A percentile compares a stretch with the other conserved stretches of the same genome.
phyloP scores from a whole-genome alignment of 208 protist species.

The Acanthamoeba triangularis region DNA sequence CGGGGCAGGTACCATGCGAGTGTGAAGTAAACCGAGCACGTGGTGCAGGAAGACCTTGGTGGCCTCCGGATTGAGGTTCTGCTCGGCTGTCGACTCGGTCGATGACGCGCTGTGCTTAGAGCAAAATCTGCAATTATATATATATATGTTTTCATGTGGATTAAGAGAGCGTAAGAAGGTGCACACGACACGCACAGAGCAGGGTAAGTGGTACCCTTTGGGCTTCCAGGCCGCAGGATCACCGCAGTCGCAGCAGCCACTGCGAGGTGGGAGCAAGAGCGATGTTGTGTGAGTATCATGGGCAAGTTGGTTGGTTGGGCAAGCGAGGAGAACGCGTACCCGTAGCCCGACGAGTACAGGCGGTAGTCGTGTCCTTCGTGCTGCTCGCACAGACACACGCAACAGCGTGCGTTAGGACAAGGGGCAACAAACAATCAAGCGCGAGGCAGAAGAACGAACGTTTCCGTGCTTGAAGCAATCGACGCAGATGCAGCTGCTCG shows the following conservation, averaged over 20 bases:
- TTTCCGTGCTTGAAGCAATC: slow-evolving; percentile 74
- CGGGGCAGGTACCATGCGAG: neutral
- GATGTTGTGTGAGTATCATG: neutral
- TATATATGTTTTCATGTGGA: neutral
- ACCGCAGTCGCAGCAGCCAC: slow-evolving; percentile 64
- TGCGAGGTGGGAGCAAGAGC: neutral
- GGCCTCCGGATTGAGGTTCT: slow-evolving; percentile 52
- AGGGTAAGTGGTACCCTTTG: neutral
- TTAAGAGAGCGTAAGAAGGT: neutral
- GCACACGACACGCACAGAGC: neutral
- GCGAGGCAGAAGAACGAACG: slow-evolving; percentile 19
- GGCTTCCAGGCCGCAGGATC: slow-evolving; percentile 61
- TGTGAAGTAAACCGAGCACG: neutral
- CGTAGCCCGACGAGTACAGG: slow-evolving; percentile 60
- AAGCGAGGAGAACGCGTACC: neutral
- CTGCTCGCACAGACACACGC: neutral
- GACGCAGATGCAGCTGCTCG: slow-evolving; percentile 71
- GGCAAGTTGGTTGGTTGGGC: neutral
- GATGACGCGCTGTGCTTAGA: neutral
- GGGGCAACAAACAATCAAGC: neutral
- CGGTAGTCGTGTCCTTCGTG: slow-evolving; percentile 71
- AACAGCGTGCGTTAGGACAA: neutral
- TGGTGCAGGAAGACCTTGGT: neutral
- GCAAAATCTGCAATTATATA: neutral
- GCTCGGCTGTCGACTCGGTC: neutral